Conservation (phyloP, 1,284 basidiomycete genomes). For the Cryptococcus deneoformans region DNA sequence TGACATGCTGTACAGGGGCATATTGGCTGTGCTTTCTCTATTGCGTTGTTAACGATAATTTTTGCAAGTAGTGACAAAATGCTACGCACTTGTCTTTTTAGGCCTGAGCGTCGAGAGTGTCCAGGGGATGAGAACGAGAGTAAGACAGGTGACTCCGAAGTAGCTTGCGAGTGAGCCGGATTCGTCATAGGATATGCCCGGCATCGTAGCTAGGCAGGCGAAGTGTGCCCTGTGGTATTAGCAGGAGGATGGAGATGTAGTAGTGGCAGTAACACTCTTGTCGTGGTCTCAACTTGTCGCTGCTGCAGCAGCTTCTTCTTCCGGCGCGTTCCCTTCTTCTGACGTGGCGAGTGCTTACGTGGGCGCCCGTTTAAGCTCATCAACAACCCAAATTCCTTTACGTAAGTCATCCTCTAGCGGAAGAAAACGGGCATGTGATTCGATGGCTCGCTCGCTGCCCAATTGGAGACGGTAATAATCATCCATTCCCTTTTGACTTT, state of each 20-base stretch:
- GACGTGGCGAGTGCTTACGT: too few relatives aligned
- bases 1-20: constrained; percentile 35
- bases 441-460: background rate
- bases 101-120: constrained; percentile 57
- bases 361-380: too few relatives aligned
- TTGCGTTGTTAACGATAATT: background rate
- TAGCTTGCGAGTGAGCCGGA: constrained; percentile 83
- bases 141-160: constrained; percentile 82
- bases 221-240: too few relatives aligned
- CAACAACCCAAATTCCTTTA: too few relatives aligned
- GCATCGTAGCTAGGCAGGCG: constrained; percentile 19
- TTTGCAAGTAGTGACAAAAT: background rate
- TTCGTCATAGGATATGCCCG: constrained; percentile 68
- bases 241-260: too few relatives aligned
- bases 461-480: background rate
- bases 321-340: too few relatives aligned
- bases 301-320: too few relatives aligned
- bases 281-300: too few relatives aligned
- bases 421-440: constrained; percentile 14
- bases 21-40: constrained; percentile 30
- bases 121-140: constrained; percentile 71
- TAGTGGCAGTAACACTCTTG: too few relatives aligned
- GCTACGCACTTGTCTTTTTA: constrained; percentile 21
- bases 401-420: background rate
- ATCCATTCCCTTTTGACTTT: background rate